Evolutionary conservation across 2,329 filamentous ascomycete species (phyloP).

Genomic region (Macrophomina pseudophaseolina): DNA sequence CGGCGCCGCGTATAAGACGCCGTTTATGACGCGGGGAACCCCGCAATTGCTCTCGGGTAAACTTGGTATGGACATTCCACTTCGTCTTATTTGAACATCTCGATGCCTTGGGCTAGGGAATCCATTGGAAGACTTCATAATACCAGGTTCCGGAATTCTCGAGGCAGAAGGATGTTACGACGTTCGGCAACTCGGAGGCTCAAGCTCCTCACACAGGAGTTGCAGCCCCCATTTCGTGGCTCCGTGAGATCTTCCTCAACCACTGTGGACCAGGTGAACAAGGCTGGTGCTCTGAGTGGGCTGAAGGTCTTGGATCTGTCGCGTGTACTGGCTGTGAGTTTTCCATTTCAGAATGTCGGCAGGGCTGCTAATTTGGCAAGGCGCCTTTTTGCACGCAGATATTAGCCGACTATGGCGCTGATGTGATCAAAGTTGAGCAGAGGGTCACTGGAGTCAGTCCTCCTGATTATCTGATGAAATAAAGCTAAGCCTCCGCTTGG

Average conservation of each 20-base stretch:
- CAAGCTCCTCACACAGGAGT: conserved; percentile 1
- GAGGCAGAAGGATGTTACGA: background rate
- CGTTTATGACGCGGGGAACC: conserved; percentile 2
- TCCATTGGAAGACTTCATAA: background rate
- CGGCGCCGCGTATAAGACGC: conserved; percentile 4
- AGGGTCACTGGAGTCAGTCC: conserved; percentile 31
- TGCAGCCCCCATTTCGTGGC: background rate
- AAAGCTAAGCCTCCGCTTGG: background rate
- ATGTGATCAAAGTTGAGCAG: conserved; percentile 51
- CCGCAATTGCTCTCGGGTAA: conserved; percentile 15
- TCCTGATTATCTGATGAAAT: background rate
- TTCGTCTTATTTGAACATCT: background rate
- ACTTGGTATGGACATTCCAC: background rate
- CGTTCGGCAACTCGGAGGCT: conserved; percentile 3
- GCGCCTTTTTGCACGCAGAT: conserved; percentile 29
- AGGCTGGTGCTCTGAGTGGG: conserved; percentile 5
- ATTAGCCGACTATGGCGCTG: conserved; percentile 29
- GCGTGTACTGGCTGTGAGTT: conserved; percentile 16
- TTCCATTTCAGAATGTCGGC: too few species aligned
- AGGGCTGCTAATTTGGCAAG: background rate
- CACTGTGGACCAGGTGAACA: background rate
- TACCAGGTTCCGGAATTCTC: background rate
- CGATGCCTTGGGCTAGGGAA: background rate
- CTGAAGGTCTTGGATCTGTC: conserved; percentile 26
- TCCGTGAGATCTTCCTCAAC: background rate